Evolutionary conservation across 257 asterid genomes (phyloP), one percentile per base, ranked within the genome.

Genomic region (Solanum chiquidenum): DNA sequence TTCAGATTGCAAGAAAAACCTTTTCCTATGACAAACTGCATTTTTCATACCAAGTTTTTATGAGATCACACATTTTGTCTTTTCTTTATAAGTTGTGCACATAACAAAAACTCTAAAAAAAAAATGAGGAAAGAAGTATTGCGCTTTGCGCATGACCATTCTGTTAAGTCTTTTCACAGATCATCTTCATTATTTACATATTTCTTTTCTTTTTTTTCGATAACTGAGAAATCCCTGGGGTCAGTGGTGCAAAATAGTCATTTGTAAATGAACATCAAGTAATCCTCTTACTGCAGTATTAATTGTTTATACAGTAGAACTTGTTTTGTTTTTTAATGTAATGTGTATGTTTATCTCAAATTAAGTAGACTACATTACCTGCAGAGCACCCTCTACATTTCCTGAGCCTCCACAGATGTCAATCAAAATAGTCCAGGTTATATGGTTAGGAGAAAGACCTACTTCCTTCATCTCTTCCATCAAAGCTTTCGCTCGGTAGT

Each of bases 351-450:
- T 46, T 35, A 75, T 75, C 34, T 76, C 34, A 75, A 75, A 37
- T 38, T 75, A 75, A 11, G 12, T 60, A 85, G 85, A 86, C 83
- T 64, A 71, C 37, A 66, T 87, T 91, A 95, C 99, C 96, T 92
- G 95, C 88, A 95, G 37, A 72, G 97, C 96, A 88, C 93, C 94
- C 74, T 35, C 84, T 75, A 94, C 90, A 89, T 92, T 91, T 74
- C 97, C 96, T 35, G 95, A 90, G 88, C 91, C 92, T 86, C 99
- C 98, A 85, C 94, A 94, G 75, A 97, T 89, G 90, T 94, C 95
- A 38, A 97, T 92, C 91, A 97, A 90, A 90, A 93, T 95, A 60
- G 99, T 93, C 98, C 98, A 97, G 94, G 95, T 97, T 89, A 97
- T 94, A 35, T 91, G 92, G 92, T 94, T 90, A 88, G 98, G 99